Conservation (phyloP, 2,329 filamentous ascomycete species). For the Verticillium zaregamsianum region DNA sequence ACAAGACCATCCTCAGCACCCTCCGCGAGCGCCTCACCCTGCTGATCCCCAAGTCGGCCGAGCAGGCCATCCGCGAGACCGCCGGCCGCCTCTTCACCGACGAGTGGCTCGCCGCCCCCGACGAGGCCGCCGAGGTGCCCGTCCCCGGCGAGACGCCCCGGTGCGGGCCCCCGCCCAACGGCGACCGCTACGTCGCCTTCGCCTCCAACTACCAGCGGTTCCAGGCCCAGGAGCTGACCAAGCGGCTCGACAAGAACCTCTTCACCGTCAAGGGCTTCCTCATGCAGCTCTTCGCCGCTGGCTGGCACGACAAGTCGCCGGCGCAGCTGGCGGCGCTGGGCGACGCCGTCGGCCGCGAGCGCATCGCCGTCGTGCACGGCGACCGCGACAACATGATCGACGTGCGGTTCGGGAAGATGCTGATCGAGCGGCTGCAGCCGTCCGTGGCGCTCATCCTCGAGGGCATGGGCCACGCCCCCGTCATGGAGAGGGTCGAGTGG, state of each 20-base stretch:
- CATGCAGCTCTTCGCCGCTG: conserved; percentile 72
- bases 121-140: conserved; percentile 49
- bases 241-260: conserved; percentile 55
- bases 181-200: conserved; percentile 51
- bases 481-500: conserved; percentile 66
- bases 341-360: conserved; percentile 63
- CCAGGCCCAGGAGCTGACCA: conserved; percentile 72
- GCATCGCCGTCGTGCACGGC: conserved; percentile 77
- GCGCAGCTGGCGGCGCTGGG: conserved; percentile 63
- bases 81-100: conserved; percentile 63
- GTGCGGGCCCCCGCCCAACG: conserved; percentile 24
- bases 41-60: conserved; percentile 66
- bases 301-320: conserved; percentile 71
- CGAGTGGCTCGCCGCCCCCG: conserved; percentile 58
- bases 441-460: conserved; percentile 60
- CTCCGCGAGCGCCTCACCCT: conserved; percentile 51
- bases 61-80: conserved; percentile 60
- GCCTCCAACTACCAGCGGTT: conserved; percentile 77
- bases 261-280: conserved; percentile 68
- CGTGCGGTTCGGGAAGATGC: conserved; percentile 61
- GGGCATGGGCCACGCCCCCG: conserved; percentile 70
- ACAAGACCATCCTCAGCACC: conserved; percentile 60
- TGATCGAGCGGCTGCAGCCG: conserved; percentile 63
- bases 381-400: conserved; percentile 74
- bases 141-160: conserved; percentile 34